Evolutionary conservation across 345 rosid species (phyloP).

Genomic region (Citrus unshiu): DNA sequence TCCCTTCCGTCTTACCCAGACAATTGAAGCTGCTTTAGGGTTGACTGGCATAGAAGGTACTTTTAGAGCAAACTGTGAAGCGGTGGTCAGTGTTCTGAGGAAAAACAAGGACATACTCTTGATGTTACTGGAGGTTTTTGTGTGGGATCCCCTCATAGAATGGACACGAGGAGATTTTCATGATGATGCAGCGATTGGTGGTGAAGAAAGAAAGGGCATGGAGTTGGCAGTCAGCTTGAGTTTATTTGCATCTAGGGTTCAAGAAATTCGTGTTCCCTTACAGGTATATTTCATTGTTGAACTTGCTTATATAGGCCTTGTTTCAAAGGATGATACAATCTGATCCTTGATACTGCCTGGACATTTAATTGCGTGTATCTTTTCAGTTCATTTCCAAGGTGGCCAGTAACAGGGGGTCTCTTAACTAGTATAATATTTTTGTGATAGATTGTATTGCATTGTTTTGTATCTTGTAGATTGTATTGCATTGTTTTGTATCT

Average conservation of each 20-base stretch:
- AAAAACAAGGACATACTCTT: constrained; percentile 75
- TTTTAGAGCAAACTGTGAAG: constrained; percentile 83
- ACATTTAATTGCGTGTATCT: constrained; percentile 8
- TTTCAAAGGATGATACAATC: not conserved
- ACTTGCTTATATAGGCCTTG: not conserved
- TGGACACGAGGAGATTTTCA: constrained; percentile 96
- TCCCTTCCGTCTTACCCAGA: constrained; percentile 90
- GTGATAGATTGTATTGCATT: not conserved
- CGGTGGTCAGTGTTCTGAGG: constrained; percentile 70
- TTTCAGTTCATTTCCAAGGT: not conserved
- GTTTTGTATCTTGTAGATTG: no score
- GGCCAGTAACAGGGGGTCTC: not conserved
- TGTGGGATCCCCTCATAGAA: constrained; percentile 96
- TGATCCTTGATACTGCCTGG: not conserved
- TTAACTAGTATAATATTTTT: not conserved
- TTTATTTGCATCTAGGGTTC: constrained; percentile 92
- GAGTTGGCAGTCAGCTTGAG: constrained; percentile 96
- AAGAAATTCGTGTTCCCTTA: constrained; percentile 89
- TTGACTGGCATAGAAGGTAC: constrained; percentile 85
- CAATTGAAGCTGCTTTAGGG: constrained; percentile 81
- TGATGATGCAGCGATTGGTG: constrained; percentile 94
- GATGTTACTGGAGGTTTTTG: constrained; percentile 88
- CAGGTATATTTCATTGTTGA: constrained; percentile 51
- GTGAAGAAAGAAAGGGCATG: constrained; percentile 98
- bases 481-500: not conserved